Evolutionary conservation across 1,284 basidiomycete species (phyloP).

Genomic region (Somion occarium): DNA sequence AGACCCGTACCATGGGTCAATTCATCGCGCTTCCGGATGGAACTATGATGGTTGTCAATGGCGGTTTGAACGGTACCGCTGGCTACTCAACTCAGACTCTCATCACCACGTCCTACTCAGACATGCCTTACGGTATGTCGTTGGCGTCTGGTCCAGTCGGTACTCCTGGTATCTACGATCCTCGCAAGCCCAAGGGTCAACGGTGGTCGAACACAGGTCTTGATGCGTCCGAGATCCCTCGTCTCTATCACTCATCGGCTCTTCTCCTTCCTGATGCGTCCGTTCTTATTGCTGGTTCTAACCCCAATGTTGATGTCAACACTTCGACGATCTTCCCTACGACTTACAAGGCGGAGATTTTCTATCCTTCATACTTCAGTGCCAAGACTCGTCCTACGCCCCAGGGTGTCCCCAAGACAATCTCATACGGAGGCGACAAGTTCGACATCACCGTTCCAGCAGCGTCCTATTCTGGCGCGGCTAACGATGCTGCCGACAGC

Average conservation of each 20-base stretch:
- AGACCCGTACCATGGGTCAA: slow-evolving; percentile 84
- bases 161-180: slow-evolving; percentile 76
- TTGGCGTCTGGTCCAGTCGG: slow-evolving; percentile 62
- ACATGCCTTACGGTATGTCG: slow-evolving; percentile 65
- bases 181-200: slow-evolving; percentile 53
- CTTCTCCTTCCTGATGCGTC: slow-evolving; percentile 85
- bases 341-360: slow-evolving; percentile 83
- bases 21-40: slow-evolving; percentile 78
- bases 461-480: slow-evolving; percentile 58
- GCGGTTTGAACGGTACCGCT: slow-evolving; percentile 73
- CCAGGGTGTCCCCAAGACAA: slow-evolving; percentile 63
- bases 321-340: slow-evolving; percentile 71
- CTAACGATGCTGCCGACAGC: slow-evolving; percentile 67
- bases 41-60: slow-evolving; percentile 74
- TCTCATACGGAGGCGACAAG: slow-evolving; percentile 82
- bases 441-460: slow-evolving; percentile 71
- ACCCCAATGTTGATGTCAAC: slow-evolving; percentile 89
- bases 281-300: slow-evolving; percentile 87
- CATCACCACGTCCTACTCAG: slow-evolving; percentile 33
- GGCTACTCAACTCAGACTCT: slow-evolving; percentile 59
- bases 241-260: slow-evolving; percentile 89
- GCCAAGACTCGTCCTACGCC: slow-evolving; percentile 70
- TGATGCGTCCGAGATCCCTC: slow-evolving; percentile 56
- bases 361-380: slow-evolving; percentile 82
- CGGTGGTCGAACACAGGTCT: slow-evolving; percentile 74